Base-by-base conservation (phyloP, 139 green algal species). In the Prasinococcaceae sp. region DNA sequence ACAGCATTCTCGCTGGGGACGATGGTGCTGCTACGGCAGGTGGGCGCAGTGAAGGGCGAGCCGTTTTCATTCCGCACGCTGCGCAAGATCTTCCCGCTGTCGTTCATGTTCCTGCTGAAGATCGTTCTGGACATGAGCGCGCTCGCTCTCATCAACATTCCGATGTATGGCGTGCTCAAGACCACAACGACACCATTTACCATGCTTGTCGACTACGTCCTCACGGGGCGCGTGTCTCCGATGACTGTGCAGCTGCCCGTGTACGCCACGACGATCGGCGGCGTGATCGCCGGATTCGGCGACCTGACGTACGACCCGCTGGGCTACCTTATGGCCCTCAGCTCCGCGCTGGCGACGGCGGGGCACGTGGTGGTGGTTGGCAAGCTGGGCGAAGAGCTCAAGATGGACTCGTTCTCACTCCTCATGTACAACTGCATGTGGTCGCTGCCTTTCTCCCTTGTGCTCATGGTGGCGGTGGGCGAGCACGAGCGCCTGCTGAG, bases 141-240 rank as follows among this genome's bases (percentile, higher is more conserved):
- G 5, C 37, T 76, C 27, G 27, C 25, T 6, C 20, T 56, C 4
- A 58, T 76, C 12, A 76, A 76, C 48, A 75, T 76, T 33, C 67
- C 67, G 5, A 76, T 76, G 67, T 76, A 76, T 46, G 66, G 65
- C 3, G 58, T 75, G 32, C 53, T 76, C 26, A 75, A 75, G 52
- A 68, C 33, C 39, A 26, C 65, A 27, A 76, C 67, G n/a, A 75
- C 65, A 36, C 65, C 67, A 23, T 76, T 60, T 44, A 58, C 72
- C 29, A 54, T 76, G 37, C 24, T 70, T 1, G 43, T 75, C 6
- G 67, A 76, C 43, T 76, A 55, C 57, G 20, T 68, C 6, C 30
- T 75, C 44, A 53, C 60, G 9, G 30, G 35, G 30, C 70, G 69
- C 30, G 26, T 37, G 3, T 44, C 66, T 8, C 40, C 43, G 3